Conservation (phyloP, 371 early-diverging fungal species). For the Smittium culicis region DNA sequence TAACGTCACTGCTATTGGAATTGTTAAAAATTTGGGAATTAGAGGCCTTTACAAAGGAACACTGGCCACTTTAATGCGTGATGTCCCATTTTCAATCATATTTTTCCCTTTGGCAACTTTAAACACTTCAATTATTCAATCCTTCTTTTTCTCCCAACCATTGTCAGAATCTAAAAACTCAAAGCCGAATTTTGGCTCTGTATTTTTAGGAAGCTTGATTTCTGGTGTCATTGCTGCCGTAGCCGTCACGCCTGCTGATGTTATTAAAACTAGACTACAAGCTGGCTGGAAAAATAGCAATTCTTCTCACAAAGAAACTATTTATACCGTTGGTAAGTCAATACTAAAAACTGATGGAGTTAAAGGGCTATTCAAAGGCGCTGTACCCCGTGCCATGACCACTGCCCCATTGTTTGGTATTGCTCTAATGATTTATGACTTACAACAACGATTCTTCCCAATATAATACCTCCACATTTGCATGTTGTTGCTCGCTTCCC, state of each 20-base stretch:
- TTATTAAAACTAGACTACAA: constrained; percentile 38
- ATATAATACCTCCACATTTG: too few species aligned
- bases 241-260: constrained; percentile 37
- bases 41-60: constrained; percentile 38
- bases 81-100: constrained; percentile 41
- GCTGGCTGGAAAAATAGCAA: constrained; percentile 22
- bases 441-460: constrained; percentile 32
- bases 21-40: constrained; percentile 34
- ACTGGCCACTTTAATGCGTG: constrained; percentile 34
- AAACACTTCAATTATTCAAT: constrained; percentile 22
- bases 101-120: constrained; percentile 37
- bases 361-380: constrained; percentile 35
- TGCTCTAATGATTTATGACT: constrained; percentile 53
- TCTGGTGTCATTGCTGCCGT: constrained; percentile 36
- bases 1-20: constrained; percentile 20
- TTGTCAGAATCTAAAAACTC: background rate
- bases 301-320: constrained; percentile 14
- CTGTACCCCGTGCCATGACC: constrained; percentile 31
- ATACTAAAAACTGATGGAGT: constrained; percentile 32
- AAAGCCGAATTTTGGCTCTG: constrained; percentile 5
- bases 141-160: background rate
- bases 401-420: constrained; percentile 61
- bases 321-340: constrained; percentile 20
- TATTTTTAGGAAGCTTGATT: constrained; percentile 32
- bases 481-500: too few species aligned